Percentiles rank a stretch among this genome's conserved stretches.
phyloP scores from a whole-genome alignment of 2,329 filamentous ascomycete species.

The Ilyonectria sp. region DNA sequence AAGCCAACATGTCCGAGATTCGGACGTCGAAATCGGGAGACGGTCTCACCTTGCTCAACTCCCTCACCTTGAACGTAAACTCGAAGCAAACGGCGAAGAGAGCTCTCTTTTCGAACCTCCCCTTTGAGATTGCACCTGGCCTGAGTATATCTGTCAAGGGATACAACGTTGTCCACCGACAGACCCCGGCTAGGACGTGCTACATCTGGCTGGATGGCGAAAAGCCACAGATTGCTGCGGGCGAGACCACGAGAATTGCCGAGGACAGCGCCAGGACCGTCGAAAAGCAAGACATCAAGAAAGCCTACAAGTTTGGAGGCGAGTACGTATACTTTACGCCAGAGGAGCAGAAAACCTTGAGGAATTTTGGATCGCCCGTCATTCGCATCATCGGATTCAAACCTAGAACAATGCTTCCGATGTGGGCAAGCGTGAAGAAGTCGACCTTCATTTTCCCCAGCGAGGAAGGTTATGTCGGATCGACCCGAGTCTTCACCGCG shows the following conservation, averaged over 20 bases:
- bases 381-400: constrained; percentile 97
- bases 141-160: constrained; percentile 93
- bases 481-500: constrained; percentile 92
- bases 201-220: constrained; percentile 94
- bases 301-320: constrained; percentile 96
- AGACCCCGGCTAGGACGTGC: constrained; percentile 84
- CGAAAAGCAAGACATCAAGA: constrained; percentile 86
- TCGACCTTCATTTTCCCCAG: constrained; percentile 95
- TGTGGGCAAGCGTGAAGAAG: constrained; percentile 89
- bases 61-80: constrained; percentile 88
- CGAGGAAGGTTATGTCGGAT: constrained; percentile 91
- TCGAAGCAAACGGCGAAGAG: constrained; percentile 91
- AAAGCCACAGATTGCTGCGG: constrained; percentile 82
- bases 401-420: constrained; percentile 78
- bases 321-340: constrained; percentile 89
- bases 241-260: constrained; percentile 81
- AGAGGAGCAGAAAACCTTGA: constrained; percentile 85
- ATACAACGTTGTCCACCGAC: constrained; percentile 89
- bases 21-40: constrained; percentile 78
- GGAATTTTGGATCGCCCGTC: constrained; percentile 84
- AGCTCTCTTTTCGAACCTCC: constrained; percentile 88
- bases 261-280: constrained; percentile 84
- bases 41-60: constrained; percentile 84
- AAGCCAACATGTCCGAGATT: constrained; percentile 69
- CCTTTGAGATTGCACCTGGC: constrained; percentile 88